Conservation (phyloP, 1,284 basidiomycete genomes). For the Trichosporon inkin region DNA sequence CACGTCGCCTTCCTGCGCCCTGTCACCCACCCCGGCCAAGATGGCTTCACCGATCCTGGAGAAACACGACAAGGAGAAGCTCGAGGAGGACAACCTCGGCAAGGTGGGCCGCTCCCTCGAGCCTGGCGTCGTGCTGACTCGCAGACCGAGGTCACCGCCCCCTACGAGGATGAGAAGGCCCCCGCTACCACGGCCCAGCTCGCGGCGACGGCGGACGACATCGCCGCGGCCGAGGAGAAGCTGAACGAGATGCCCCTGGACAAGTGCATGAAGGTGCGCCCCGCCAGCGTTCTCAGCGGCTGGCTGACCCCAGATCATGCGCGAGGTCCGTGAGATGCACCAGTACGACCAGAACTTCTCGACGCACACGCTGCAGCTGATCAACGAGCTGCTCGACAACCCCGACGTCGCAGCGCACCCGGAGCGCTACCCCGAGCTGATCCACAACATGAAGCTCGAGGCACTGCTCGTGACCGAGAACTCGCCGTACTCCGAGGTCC, state of each 20-base stretch:
- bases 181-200: neutral
- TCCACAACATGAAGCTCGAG: slow-evolving; percentile 38
- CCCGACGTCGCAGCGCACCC: slow-evolving; percentile 29
- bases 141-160: neutral
- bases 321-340: slow-evolving; percentile 27
- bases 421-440: slow-evolving; percentile 26
- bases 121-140: too few relatives aligned
- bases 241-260: slow-evolving; percentile 24
- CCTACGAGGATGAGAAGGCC: neutral
- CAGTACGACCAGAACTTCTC: slow-evolving; percentile 38
- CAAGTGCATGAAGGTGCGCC: slow-evolving; percentile 19
- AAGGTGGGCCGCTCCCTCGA: too few relatives aligned
- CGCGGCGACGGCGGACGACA: slow-evolving; percentile 24
- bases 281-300: neutral
- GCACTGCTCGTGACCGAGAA: slow-evolving; percentile 39
- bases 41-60: neutral
- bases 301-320: slow-evolving; percentile 22
- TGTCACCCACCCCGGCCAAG: too few relatives aligned
- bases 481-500: slow-evolving; percentile 83
- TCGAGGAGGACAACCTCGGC: neutral
- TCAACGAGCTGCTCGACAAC: slow-evolving; percentile 29
- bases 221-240: slow-evolving; percentile 25
- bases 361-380: slow-evolving; percentile 17
- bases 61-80: too few relatives aligned
- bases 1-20: too few relatives aligned